These are phyloP conservation scores for Kalmusia sp. DNA, from an alignment of 2,329 filamentous ascomycete species.

Conservation along the genomic window DNA sequence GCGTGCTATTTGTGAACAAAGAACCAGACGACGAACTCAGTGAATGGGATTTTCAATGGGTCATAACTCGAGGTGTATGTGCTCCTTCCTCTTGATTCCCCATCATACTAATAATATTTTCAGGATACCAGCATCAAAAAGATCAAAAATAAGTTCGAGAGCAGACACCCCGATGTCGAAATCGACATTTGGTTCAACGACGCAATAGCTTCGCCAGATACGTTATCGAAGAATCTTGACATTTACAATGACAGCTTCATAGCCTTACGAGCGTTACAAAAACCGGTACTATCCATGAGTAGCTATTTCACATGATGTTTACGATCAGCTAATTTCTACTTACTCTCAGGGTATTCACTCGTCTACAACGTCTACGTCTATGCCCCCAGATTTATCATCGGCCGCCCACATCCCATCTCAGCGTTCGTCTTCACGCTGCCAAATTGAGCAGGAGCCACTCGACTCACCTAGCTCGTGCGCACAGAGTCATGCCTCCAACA, in stretches of 20 bases:
- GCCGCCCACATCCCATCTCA: no score
- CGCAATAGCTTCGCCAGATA: constrained; percentile 11
- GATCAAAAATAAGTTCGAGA: constrained; percentile 24
- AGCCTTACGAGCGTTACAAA: constrained; percentile 29
- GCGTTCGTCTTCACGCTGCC: no score
- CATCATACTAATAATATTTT: neutral
- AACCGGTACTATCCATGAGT: neutral
- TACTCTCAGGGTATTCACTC: neutral
- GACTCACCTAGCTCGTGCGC: no score
- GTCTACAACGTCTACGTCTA: neutral
- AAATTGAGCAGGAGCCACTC: no score
- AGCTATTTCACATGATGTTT: neutral
- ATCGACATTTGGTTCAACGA: constrained; percentile 28
- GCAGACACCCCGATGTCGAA: constrained; percentile 8
- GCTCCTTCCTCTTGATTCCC: neutral
- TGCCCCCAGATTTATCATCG: neutral
- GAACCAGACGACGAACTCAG: constrained; percentile 13
- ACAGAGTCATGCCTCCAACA: constrained; percentile 63
- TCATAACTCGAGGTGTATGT: constrained; percentile 42
- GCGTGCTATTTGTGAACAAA: constrained; percentile 36
- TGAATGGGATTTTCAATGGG: constrained; percentile 44
- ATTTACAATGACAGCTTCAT: constrained; percentile 27
- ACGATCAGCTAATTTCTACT: neutral
- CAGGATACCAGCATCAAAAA: constrained; percentile 31
- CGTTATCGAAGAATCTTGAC: constrained; percentile 19